Conservation (phyloP, 495 filamentous ascomycete genomes). For the Paragyromitra xinjiangensis region DNA sequence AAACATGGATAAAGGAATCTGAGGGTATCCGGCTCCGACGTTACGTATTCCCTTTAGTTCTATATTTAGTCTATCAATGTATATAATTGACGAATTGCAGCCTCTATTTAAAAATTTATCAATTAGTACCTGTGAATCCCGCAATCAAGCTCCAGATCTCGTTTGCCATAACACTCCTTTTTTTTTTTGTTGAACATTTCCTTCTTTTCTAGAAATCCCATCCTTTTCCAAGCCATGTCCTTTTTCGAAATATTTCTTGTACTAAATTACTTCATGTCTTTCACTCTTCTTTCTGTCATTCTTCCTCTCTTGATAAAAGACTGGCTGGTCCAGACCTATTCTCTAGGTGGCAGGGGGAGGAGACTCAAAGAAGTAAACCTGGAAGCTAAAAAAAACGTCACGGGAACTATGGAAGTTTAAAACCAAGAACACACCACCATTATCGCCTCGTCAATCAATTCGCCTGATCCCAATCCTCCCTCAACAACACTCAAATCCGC, state of each 20-base stretch:
- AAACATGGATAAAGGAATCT: background rate
- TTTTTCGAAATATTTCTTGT: constrained; percentile 7
- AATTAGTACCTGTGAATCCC: background rate
- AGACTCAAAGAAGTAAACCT: background rate
- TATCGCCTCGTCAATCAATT: background rate
- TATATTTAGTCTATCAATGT: background rate
- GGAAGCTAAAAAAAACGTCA: background rate
- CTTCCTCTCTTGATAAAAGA: constrained; percentile 4
- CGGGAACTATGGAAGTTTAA: background rate
- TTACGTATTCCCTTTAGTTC: background rate
- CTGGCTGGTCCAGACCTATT: constrained; percentile 2
- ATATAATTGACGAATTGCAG: background rate
- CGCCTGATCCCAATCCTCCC: background rate
- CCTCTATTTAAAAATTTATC: background rate
- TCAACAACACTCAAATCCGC: background rate
- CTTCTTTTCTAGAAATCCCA: background rate
- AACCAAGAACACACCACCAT: background rate
- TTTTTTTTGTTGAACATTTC: background rate
- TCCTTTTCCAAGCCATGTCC: background rate
- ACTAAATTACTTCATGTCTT: constrained; percentile 1
- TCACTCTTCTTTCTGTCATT: constrained; percentile 10
- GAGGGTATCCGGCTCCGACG: background rate
- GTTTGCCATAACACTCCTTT: background rate
- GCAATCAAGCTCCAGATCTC: background rate
- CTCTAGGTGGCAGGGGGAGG: background rate